Conservation (phyloP, 208 protist genomes). For the Borovskyia barvae region DNA sequence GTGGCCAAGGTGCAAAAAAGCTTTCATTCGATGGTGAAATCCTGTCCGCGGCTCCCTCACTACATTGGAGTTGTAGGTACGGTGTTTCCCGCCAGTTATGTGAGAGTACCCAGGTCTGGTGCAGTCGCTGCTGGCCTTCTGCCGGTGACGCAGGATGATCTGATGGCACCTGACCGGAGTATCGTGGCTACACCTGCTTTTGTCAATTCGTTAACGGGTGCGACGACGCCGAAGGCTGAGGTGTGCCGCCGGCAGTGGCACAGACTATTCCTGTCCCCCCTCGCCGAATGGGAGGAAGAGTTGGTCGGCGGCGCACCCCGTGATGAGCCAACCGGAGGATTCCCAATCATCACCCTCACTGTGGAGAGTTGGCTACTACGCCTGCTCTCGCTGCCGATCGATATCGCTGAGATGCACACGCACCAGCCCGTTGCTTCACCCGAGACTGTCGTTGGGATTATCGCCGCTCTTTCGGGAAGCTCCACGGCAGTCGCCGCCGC, state of each 20-base stretch:
- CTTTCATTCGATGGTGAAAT: background rate
- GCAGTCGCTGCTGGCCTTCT: conserved; percentile 6
- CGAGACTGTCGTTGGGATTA: conserved; percentile 1
- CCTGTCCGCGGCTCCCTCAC: conserved; percentile 7
- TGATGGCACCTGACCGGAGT: background rate
- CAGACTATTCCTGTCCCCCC: no score
- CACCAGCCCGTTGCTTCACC: background rate
- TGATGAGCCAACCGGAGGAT: no score
- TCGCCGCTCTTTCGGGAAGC: no score
- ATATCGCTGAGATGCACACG: background rate
- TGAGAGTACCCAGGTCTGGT: conserved; percentile 5
- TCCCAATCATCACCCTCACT: no score
- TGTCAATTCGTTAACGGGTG: no score
- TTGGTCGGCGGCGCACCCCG: no score
- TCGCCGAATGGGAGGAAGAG: no score
- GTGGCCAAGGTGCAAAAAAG: conserved; percentile 4
- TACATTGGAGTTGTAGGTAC: conserved; percentile 1
- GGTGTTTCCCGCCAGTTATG: conserved; percentile 8
- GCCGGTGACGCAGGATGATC: background rate
- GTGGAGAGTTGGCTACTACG: conserved; percentile 11
- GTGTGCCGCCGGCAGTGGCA: conserved; percentile 5
- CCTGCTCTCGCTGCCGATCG: conserved; percentile 17
- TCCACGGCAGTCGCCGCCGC: no score
- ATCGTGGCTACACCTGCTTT: conserved; percentile 3
- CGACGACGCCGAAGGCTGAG: no score